Evolutionary conservation across 768 basidiomycete species (phyloP).

Genomic region (Hydnomerulius pinastri): DNA sequence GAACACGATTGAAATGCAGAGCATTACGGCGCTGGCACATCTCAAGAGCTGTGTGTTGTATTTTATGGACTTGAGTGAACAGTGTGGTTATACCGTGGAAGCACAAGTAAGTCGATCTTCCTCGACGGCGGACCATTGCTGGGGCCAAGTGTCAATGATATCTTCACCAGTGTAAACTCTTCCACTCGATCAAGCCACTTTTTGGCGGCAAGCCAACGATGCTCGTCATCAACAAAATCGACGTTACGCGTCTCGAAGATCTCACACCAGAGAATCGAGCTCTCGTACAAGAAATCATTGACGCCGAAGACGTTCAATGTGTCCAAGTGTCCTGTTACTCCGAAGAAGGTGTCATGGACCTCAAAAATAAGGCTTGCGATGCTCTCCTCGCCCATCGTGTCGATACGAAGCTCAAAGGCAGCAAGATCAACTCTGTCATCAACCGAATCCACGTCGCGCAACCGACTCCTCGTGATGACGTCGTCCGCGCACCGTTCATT

Average conservation of each 20-base stretch:
- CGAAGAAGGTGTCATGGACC: slow-evolving; percentile 96
- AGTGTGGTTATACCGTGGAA: slow-evolving; percentile 96
- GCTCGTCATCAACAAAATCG: slow-evolving; percentile 98
- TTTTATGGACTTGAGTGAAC: slow-evolving; percentile 98
- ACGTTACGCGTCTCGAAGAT: slow-evolving; percentile 87
- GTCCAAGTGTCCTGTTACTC: slow-evolving; percentile 93
- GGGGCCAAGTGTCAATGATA: slow-evolving; percentile 1
- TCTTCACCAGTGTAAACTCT: slow-evolving; percentile 82
- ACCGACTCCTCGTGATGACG: slow-evolving; percentile 88
- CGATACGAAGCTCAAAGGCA: slow-evolving; percentile 91
- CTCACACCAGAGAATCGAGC: slow-evolving; percentile 72
- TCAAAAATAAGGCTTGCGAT: slow-evolving; percentile 95
- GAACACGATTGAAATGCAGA: slow-evolving; percentile 99
- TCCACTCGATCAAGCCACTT: slow-evolving; percentile 98
- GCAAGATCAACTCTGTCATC: slow-evolving; percentile 86
- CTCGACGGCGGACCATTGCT: not conserved
- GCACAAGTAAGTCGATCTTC: slow-evolving; percentile 73
- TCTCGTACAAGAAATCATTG: slow-evolving; percentile 87
- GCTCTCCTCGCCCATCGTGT: slow-evolving; percentile 93
- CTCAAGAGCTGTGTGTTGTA: slow-evolving; percentile 92
- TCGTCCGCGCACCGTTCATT: slow-evolving; percentile 84
- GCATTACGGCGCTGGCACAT: slow-evolving; percentile 96
- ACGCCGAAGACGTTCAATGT: slow-evolving; percentile 65
- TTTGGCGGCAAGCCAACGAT: slow-evolving; percentile 92
- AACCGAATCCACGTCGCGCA: slow-evolving; percentile 97